phyloP scores from a whole-genome alignment of 1,284 basidiomycete species.

The Fomitiporia mediterranea region DNA sequence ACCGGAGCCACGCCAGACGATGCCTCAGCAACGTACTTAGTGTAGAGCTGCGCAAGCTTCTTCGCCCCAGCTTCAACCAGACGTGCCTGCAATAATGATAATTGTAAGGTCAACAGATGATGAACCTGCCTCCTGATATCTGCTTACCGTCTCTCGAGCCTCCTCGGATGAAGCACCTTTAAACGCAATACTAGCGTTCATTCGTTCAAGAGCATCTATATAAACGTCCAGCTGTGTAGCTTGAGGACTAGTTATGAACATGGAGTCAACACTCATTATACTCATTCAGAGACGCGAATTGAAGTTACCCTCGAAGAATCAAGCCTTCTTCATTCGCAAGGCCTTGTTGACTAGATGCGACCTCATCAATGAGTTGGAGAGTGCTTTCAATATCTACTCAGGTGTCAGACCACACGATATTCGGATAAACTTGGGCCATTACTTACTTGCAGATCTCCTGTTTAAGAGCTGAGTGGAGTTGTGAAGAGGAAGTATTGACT shows the following conservation, averaged over 20 bases:
- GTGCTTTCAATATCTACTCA: constrained; percentile 71
- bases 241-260: constrained; percentile 49
- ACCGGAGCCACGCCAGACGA: constrained; percentile 62
- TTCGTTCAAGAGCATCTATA: constrained; percentile 63
- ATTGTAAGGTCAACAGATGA: neutral
- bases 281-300: too few species aligned
- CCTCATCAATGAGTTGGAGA: constrained; percentile 69
- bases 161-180: constrained; percentile 52
- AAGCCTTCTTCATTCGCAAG: constrained; percentile 71
- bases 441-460: constrained; percentile 39
- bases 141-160: constrained; percentile 54
- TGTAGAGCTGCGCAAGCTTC: constrained; percentile 73
- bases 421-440: neutral
- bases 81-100: constrained; percentile 45
- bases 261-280: too few species aligned
- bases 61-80: constrained; percentile 76
- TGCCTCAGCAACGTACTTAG: constrained; percentile 75
- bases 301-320: constrained; percentile 69
- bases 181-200: constrained; percentile 77
- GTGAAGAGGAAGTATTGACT: constrained; percentile 74
- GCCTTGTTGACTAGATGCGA: constrained; percentile 71
- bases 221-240: constrained; percentile 58
- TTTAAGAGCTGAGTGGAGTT: constrained; percentile 71
- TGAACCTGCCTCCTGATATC: constrained; percentile 21
- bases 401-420: constrained; percentile 6